Base-by-base conservation (phyloP, 768 basidiomycete species). In the Amanita rimosa region DNA sequence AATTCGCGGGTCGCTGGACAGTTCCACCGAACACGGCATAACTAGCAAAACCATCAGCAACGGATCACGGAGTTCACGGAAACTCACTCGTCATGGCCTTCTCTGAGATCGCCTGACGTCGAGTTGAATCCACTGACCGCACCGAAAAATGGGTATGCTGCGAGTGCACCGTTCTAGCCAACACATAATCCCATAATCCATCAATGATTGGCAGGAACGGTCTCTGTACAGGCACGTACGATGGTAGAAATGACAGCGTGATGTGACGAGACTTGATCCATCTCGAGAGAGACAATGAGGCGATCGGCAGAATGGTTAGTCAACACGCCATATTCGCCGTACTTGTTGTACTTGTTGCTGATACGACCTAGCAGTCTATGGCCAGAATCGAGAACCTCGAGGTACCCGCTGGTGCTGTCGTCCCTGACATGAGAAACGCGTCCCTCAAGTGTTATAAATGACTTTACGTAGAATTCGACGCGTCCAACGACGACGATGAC, bases 81-180 rank as follows among this genome's bases (percentile, higher is more conserved):
- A 29, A 3, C 44, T 48, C 16, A 48, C 47, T 40, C 26, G 10
- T 17, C 19, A 29, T 17, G 8, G 13, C 38, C 47, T 2, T 35
- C 19, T 17, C n/a, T 21, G 11, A 48, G 39, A 48, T 48, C 47
- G 21, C 13, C 17, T 13, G 37, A 39, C 0, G 22, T 33, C 17
- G 37, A 31, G 16, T 16, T 8, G 27, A 31, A 48, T 40, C 49
- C 49, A 9, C 11, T 22, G 16, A 50, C 44, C 11, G 13, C 41
- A 36, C 49, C 49, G 22, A 50, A 50, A 34, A 43, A 50, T 10
- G 49, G 41, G 29, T 43, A 50, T 27, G 49, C 38, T 0, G 49
- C 49, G 14, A 44, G 26, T 34, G 49, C 31, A 26, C 41, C 49
- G n/a, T 50, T 50, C 49, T 50, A 10, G 31, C 26, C 27, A 44